Evolutionary conservation across 2,329 filamentous ascomycete species (phyloP).

Genomic region (Xylariales sp.): DNA sequence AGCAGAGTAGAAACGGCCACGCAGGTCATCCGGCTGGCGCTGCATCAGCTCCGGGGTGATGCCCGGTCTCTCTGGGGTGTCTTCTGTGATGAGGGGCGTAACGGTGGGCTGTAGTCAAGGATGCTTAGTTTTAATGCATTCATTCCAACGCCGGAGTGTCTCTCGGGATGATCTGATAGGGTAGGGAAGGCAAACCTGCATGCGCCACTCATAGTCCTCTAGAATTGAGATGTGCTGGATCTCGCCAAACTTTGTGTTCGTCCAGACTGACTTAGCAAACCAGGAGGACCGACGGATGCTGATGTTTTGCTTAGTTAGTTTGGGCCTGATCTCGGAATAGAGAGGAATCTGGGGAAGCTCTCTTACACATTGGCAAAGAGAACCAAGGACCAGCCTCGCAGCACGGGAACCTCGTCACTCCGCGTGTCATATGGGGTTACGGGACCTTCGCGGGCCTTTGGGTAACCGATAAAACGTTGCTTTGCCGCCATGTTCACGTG

Average conservation of each 20-base stretch:
- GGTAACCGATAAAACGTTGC: conserved; percentile 24
- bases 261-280: conserved; percentile 64
- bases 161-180: no score
- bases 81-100: conserved; percentile 39
- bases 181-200: conserved; percentile 39
- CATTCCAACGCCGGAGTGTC: no score
- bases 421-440: conserved; percentile 37
- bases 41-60: conserved; percentile 36
- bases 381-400: conserved; percentile 62
- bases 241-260: conserved; percentile 56
- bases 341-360: background rate
- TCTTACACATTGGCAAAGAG: conserved; percentile 59
- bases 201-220: conserved; percentile 37
- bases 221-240: conserved; percentile 43
- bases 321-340: background rate
- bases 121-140: no score
- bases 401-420: conserved; percentile 62
- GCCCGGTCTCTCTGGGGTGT: conserved; percentile 27
- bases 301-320: conserved; percentile 6
- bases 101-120: conserved; percentile 46
- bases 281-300: conserved; percentile 58
- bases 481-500: conserved; percentile 16
- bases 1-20: conserved; percentile 61
- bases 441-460: conserved; percentile 21
- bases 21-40: conserved; percentile 33